These are phyloP conservation scores for Paramyrothecium roridum DNA, from an alignment of 2,329 filamentous ascomycete species.

Conservation along the genomic window DNA sequence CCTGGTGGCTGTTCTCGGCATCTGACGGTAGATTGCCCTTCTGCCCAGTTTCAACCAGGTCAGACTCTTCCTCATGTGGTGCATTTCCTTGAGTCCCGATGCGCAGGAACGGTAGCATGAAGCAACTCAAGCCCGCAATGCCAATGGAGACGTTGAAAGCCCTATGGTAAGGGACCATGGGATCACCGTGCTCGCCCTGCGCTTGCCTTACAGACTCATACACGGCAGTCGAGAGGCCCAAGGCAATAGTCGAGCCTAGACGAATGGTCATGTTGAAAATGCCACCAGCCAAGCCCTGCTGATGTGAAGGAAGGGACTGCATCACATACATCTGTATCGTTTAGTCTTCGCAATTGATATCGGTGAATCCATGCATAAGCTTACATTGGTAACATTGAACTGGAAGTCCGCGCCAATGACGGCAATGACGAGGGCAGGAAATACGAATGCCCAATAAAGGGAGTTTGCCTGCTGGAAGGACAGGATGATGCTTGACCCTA, in stretches of 20 bases:
- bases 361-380: conserved; percentile 18
- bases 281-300: conserved; percentile 64
- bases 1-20: background rate
- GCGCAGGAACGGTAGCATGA: conserved; percentile 12
- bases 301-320: conserved; percentile 57
- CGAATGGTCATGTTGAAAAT: conserved; percentile 66
- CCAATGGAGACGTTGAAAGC: conserved; percentile 16
- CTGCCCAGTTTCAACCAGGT: background rate
- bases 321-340: conserved; percentile 62
- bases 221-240: conserved; percentile 60
- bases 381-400: conserved; percentile 66
- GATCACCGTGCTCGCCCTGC: conserved; percentile 11
- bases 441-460: conserved; percentile 64
- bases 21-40: background rate
- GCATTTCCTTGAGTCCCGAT: conserved; percentile 15
- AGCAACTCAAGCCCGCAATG: conserved; percentile 10
- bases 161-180: conserved; percentile 10
- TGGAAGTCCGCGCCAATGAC: conserved; percentile 67
- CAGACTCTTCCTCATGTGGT: conserved; percentile 5
- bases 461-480: conserved; percentile 52
- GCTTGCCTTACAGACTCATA: conserved; percentile 42
- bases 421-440: conserved; percentile 57
- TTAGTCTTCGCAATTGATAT: conserved; percentile 6
- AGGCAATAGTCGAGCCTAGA: conserved; percentile 55
- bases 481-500: conserved; percentile 44